Evolutionary conservation across 2,329 filamentous ascomycete genomes (phyloP).

Genomic region (Aspergillus costaricaensis): DNA sequence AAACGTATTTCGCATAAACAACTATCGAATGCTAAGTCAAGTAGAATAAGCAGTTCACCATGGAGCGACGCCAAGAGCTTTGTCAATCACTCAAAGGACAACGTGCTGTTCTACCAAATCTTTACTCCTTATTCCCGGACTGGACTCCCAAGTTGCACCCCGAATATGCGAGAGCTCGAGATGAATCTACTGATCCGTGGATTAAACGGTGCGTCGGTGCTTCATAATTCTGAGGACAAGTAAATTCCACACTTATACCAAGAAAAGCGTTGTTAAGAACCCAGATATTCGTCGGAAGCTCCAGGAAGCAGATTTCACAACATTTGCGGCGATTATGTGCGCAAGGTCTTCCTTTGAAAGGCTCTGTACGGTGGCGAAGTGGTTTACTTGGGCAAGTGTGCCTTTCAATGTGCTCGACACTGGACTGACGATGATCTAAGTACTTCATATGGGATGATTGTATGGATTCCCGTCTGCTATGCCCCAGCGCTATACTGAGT

Average conservation of each 20-base stretch:
- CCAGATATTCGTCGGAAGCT: not conserved
- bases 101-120: constrained; percentile 3
- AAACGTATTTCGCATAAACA: no score
- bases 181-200: constrained; percentile 15
- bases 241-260: no score
- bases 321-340: constrained; percentile 15
- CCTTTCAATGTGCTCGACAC: rapidly evolving
- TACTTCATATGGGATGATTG: constrained; percentile 17
- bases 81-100: constrained; percentile 6
- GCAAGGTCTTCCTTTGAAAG: constrained; percentile 8
- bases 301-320: constrained; percentile 11
- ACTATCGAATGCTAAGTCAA: no score
- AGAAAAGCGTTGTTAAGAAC: not conserved
- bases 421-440: not conserved
- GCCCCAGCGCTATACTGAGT: not conserved
- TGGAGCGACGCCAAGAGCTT: not conserved
- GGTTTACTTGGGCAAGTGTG: constrained; percentile 13
- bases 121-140: constrained; percentile 10
- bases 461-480: not conserved
- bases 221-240: no score
- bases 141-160: constrained; percentile 9
- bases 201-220: not conserved
- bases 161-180: constrained; percentile 9
- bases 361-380: constrained; percentile 10
- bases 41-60: no score